A percentile compares a stretch with the other conserved stretches of the same genome.
These are phyloP conservation scores for Massarina eburnea DNA, from an alignment of 2,329 filamentous ascomycete species.

Conservation along the genomic window DNA sequence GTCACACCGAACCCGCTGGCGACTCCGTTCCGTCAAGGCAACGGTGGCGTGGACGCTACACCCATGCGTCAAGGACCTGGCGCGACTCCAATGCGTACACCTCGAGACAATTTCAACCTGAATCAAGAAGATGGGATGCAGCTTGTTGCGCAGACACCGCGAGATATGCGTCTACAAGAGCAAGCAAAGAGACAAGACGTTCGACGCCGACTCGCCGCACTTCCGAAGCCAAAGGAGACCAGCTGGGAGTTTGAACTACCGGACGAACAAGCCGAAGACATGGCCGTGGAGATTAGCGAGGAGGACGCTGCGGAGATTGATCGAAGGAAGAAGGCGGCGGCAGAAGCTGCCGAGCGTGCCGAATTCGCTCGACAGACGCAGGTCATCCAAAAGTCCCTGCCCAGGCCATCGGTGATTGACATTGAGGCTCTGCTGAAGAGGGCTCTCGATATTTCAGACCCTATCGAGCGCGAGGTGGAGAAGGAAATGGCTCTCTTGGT, in stretches of 20 bases:
- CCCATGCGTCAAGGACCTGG: constrained; percentile 63
- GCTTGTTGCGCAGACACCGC: constrained; percentile 72
- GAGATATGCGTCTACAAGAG: constrained; percentile 72
- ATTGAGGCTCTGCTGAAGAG: constrained; percentile 66
- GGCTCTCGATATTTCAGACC: constrained; percentile 63
- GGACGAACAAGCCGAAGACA: constrained; percentile 71
- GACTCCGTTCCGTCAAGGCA: constrained; percentile 73
- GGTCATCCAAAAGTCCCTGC: constrained; percentile 83
- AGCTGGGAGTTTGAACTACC: constrained; percentile 95
- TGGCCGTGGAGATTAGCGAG: constrained; percentile 56
- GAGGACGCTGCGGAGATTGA: constrained; percentile 76
- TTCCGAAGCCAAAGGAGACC: constrained; percentile 89
- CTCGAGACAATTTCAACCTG: constrained; percentile 81
- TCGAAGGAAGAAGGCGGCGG: constrained; percentile 62
- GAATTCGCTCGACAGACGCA: constrained; percentile 85
- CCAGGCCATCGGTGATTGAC: constrained; percentile 74
- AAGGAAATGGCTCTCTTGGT: constrained; percentile 78
- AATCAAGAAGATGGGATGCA: constrained; percentile 73
- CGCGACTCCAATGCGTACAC: constrained; percentile 83
- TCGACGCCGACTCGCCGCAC: constrained; percentile 70
- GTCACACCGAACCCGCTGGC: constrained; percentile 96
- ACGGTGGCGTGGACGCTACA: constrained; percentile 66
- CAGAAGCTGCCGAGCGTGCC: constrained; percentile 64
- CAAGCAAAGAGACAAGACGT: constrained; percentile 69
- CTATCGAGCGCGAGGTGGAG: constrained; percentile 69